Percentiles rank a stretch among this genome's conserved stretches.
Conservation (phyloP, 768 basidiomycete species). For the Galerina marginata region DNA sequence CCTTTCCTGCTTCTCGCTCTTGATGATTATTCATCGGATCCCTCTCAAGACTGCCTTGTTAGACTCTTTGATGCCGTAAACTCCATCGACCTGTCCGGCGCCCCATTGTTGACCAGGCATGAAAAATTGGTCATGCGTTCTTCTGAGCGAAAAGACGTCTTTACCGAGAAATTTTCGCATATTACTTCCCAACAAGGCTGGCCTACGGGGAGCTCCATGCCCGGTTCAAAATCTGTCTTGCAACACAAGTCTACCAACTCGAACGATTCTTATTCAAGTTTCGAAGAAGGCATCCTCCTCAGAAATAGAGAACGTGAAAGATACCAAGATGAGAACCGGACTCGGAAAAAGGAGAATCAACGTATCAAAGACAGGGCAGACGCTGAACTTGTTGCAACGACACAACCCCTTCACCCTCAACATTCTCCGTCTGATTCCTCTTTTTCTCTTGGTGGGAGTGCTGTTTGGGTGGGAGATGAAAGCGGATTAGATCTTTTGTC, state of each 20-base stretch:
- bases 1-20: constrained; percentile 92
- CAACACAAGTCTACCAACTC: constrained; percentile 59
- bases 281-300: constrained; percentile 69
- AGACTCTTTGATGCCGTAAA: constrained; percentile 94
- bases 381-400: constrained; percentile 40
- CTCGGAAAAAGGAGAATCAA: constrained; percentile 36
- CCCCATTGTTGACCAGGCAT: constrained; percentile 76
- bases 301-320: constrained; percentile 40
- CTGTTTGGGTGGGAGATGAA: constrained; percentile 86
- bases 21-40: constrained; percentile 91
- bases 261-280: constrained; percentile 67
- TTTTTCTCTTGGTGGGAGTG: constrained; percentile 79
- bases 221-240: constrained; percentile 30
- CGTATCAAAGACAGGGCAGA: constrained; percentile 37
- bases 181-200: constrained; percentile 33
- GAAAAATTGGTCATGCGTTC: constrained; percentile 91
- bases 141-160: constrained; percentile 91
- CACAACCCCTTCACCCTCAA: constrained; percentile 35
- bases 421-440: constrained; percentile 74
- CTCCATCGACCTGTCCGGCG: constrained; percentile 82
- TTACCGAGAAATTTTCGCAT: constrained; percentile 79
- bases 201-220: constrained; percentile 28
- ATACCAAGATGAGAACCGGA: constrained; percentile 39
- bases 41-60: constrained; percentile 88
- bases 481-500: constrained; percentile 56